Evolutionary conservation across 2,329 filamentous ascomycete genomes (phyloP), one percentile per base, ranked within the genome.

Genomic region (Xylariales sp.): DNA sequence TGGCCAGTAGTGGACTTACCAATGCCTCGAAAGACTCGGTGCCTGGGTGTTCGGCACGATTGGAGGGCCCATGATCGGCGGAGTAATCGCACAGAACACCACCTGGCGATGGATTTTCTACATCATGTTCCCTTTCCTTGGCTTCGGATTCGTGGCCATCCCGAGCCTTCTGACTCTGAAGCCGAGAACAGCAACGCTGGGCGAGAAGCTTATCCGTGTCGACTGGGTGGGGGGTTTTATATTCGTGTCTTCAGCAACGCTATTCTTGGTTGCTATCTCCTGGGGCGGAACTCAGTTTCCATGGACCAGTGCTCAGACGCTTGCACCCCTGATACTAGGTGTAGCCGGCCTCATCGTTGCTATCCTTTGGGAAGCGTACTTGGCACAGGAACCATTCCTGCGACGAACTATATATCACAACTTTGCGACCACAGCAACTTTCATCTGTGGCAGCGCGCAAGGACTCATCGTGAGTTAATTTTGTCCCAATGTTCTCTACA

Each of bases 41-140:
- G n/a, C n/a, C n/a, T n/a, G n/a, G n/a, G n/a, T n/a, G n/a, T n/a
- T n/a, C n/a, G n/a, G n/a, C n/a, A n/a, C n/a, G n/a, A n/a, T n/a
- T n/a, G n/a, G n/a, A n/a, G n/a, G n/a, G n/a, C n/a, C n/a, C n/a
- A n/a, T n/a, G n/a, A n/a, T n/a, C n/a, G 63, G 37, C 10, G 37
- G 37, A 16, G 37, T 21, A 8, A 33, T 39, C 13, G 37, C 14
- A 1, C 29, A 39, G 14, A 25, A 39, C 11, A 39, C 29, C 19
- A 39, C 37, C 14, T 39, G 37, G 37, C 37, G 37, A n/a, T 39
- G 37, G 37, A 54, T 59, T 18, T 75, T 74, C 42, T 66, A 60
- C 39, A 42, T 61, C 16, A 57, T 55, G 33, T 45, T 60, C 8
- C 58, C 57, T 20, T 47, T 58, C 41, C 49, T 57, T 42, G 54